Evolutionary conservation across 2,329 filamentous ascomycete genomes (phyloP), one percentile per base, ranked within the genome.

Genomic region (Fonsecaea multimorphosa): DNA sequence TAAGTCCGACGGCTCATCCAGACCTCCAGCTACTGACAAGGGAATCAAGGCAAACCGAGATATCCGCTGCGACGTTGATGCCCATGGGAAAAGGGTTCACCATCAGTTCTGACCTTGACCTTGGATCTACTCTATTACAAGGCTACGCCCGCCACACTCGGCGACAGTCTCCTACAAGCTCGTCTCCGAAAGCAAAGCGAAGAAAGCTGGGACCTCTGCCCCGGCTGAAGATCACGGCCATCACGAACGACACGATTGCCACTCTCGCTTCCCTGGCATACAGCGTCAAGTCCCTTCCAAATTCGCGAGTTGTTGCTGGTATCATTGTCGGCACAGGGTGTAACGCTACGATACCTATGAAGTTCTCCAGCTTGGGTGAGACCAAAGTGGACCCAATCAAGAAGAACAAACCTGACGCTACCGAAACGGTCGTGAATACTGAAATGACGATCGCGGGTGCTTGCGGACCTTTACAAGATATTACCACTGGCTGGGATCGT

Each of bases 371-470:
- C 63, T 80, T 95, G 19, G 86, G 90, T 67, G 80, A 84, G 8
- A 84, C 82, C 63, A 94, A 94, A 75, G 72, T 87, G 79, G 58
- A 77, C 72, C 68, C 81, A 6, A 77, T 86, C 38, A 81, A 82
- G 16, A 82, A 78, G 14, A 78, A 78, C 68, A 76, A 78, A 63
- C 76, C 81, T 1, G 78, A 81, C 12, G 82, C 89, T 6, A 80
- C 85, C n/a, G 88, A 86, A 70, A 88, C 93, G 14, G 86, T 91
- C 3, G 87, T 94, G 68, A 94, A 94, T 74, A 94, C 91, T 0
- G 91, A 95, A 77, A 93, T 90, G 89, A 91, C 89, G 58, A 92
- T 95, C 72, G 89, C 88, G 29, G 91, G 91, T 6, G 87, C 91
- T 1, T 87, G 87, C n/a, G 81, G 83, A 6, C 89, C 91, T 0